Evolutionary conservation across 2,329 filamentous ascomycete species (phyloP), one percentile per base, ranked within the genome.

Genomic region (Cadophora sp.): DNA sequence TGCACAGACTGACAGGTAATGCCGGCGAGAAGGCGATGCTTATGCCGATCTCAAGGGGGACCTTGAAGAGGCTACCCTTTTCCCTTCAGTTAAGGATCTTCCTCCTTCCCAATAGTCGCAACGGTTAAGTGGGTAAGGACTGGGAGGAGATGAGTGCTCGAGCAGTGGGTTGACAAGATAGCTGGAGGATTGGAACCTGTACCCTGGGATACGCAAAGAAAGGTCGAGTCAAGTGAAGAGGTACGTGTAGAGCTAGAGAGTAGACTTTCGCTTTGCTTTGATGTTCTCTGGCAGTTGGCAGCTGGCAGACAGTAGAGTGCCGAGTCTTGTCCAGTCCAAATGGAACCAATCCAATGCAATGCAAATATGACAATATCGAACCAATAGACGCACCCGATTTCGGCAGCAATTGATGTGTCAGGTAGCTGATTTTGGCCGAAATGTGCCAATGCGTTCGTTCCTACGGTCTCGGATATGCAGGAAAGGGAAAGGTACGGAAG

Each of bases 391-490:
- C 59, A 27, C 37, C 31, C n/a, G 31, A 59, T 19, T 59, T 40
- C 31, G 55, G 66, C 53, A 29, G 64, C 64, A 69, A 65, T 68
- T 56, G 70, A 72, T 64, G 72, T 75, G 70, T 75, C 74, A 74
- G 70, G 68, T 59, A 67, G 63, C 68, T 69, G 65, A 66, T 27
- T 58, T 51, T 62, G 68, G 63, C 66, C 50, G 58, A 69, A 73
- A 71, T 72, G 56, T 50, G 69, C 72, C 73, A 70, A 73, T 73
- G 74, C 73, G 73, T 71, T 68, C 64, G 26, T 48, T n/a, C 58
- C 37, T 61, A 27, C 24, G 56, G 72, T 75, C 73, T 75, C 73
- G 73, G 73, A 75, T 71, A 62, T 67, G 48, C 60, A 62, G 62
- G 61, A 64, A 61, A 65, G 48, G 64, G 43, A 58, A 24, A 48